Evolutionary conservation across 129 eudicot species (phyloP), one percentile per base, ranked within the genome.

Genomic region (Pseudognaphalium luteoalbum): DNA sequence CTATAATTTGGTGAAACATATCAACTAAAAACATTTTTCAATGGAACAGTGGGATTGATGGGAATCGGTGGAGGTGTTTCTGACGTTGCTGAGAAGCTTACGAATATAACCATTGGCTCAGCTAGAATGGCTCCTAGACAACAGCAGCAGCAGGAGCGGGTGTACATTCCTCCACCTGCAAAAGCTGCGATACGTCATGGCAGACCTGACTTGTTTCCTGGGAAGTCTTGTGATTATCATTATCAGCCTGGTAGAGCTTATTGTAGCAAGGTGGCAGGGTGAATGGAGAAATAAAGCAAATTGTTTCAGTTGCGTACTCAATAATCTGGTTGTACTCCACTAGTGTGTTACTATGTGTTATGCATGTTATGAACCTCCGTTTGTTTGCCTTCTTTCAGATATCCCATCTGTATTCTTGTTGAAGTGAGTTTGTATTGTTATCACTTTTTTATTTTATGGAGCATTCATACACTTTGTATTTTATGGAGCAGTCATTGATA

Each of bases 251-350:
- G 72, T 17, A 73, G 79, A 42, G 30, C 56, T 37, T 82, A 81
- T 59, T 74, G 81, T 66, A 76, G 96, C 79, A 87, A 92, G 77
- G 92, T 87, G 72, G 92, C 92, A 2, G 97, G 96, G 76, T 92
- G 80, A 66, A 63, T 63, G 39, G 20, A 63, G 42, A 30, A 14
- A 30, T 30, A 1, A 11, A 29, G 5, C 42, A 63, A 12, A 15
- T 16, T 22, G 67, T 62, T 4, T 2, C 19, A 29, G 9, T 62
- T 8, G 30, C 2, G 37, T 63, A 28, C 15, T 63, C 4, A 5
- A 63, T 5, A 63, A 63, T 15, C 20, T 6, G 37, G 5, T 20
- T 11, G 37, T 63, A 0, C 10, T 63, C 5, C 14, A 14, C 22
- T 6, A 6, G 41, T 32, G 34, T 60, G 66, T 8, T 47, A 3